Evolutionary conservation across 1,284 basidiomycete genomes (phyloP).

Genomic region (Hymenochaete sp.): DNA sequence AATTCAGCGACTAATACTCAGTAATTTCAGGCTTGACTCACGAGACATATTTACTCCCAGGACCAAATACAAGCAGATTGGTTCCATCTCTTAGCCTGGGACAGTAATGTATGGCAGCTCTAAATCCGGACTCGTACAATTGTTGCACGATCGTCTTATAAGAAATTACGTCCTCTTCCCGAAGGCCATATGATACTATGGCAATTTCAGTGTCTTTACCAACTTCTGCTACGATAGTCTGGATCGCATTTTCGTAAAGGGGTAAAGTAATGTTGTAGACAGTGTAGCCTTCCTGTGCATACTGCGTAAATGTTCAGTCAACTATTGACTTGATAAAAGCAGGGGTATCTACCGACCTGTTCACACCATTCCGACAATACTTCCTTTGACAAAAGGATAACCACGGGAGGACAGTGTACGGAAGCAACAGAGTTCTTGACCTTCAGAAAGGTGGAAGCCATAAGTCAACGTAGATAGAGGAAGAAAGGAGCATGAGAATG

Average conservation of each 20-base stretch:
- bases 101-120: constrained; percentile 33
- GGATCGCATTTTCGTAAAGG: constrained; percentile 19
- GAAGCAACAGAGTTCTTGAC: constrained; percentile 26
- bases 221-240: constrained; percentile 13
- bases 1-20: neutral
- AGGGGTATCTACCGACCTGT: constrained; percentile 25
- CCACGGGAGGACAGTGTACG: constrained; percentile 23
- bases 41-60: constrained; percentile 18
- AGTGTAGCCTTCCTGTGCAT: constrained; percentile 38
- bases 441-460: no score
- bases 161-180: constrained; percentile 21
- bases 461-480: no score
- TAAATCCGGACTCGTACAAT: constrained; percentile 21
- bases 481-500: no score
- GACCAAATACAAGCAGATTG: constrained; percentile 26
- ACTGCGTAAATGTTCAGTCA: constrained; percentile 22
- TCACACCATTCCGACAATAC: constrained; percentile 31
- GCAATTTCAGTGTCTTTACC: constrained; percentile 26
- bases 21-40: neutral
- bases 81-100: constrained; percentile 25
- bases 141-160: constrained; percentile 18
- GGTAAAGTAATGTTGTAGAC: constrained; percentile 30
- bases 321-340: neutral
- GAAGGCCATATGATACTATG: constrained; percentile 33
- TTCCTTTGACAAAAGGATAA: constrained; percentile 26